These are phyloP conservation scores for Lippia alba DNA, from an alignment of 305 asterid species.

Conservation along the genomic window DNA sequence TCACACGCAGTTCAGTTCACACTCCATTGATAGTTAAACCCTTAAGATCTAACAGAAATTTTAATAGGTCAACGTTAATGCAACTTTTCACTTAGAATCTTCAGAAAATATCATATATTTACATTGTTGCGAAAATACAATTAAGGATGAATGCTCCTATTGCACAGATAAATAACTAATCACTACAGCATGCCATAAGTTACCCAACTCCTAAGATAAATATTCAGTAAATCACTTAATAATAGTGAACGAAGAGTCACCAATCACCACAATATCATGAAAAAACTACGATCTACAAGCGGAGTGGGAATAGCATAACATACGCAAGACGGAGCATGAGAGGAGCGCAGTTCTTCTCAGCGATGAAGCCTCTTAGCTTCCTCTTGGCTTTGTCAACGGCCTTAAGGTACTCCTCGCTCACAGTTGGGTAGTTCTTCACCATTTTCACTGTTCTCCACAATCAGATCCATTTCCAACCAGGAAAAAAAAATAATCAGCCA, in stretches of 20 bases:
- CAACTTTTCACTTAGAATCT: too few relatives aligned
- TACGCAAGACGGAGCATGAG: constrained; percentile 93
- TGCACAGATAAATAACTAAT: neutral
- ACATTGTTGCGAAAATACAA: neutral
- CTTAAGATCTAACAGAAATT: neutral
- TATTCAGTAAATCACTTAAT: neutral
- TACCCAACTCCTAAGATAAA: neutral
- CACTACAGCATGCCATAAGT: neutral
- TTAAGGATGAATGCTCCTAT: neutral
- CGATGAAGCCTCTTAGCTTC: constrained; percentile 87
- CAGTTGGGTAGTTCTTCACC: constrained; percentile 87
- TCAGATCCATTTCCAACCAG: constrained; percentile 18
- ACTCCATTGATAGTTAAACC: neutral
- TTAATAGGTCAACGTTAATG: too few relatives aligned
- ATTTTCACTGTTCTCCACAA: constrained; percentile 43
- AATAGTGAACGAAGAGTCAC: neutral
- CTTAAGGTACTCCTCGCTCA: constrained; percentile 79
- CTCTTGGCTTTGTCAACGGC: constrained; percentile 79
- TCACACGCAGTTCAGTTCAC: neutral
- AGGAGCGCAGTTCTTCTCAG: constrained; percentile 95
- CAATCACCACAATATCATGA: neutral
- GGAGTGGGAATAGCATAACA: constrained; percentile 15
- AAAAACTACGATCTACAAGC: neutral
- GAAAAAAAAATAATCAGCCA: neutral
- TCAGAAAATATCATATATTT: neutral